These are phyloP conservation scores for Keithomyces neogunnii DNA, from an alignment of 2,329 filamentous ascomycete genomes.

Conservation along the genomic window DNA sequence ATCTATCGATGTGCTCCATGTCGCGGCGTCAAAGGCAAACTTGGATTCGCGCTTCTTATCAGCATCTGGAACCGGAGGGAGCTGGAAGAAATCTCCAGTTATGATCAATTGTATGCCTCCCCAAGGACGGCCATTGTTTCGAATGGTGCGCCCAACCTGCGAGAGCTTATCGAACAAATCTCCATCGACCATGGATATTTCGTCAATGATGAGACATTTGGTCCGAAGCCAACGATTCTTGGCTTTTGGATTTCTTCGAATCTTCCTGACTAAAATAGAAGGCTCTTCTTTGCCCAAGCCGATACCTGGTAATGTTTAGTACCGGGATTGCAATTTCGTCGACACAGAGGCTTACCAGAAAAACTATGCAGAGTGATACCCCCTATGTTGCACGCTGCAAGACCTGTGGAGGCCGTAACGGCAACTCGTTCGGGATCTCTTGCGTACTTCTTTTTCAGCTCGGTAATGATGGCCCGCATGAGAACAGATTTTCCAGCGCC, in stretches of 20 bases:
- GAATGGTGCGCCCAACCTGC: slow-evolving; percentile 72
- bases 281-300: slow-evolving; percentile 87
- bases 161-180: slow-evolving; percentile 96
- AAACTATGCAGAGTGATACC: slow-evolving; percentile 96
- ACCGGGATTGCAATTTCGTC: background rate
- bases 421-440: slow-evolving; percentile 78
- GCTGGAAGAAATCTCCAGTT: slow-evolving; percentile 95
- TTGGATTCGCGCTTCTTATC: slow-evolving; percentile 59
- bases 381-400: slow-evolving; percentile 94
- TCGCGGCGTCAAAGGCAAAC: slow-evolving; percentile 87
- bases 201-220: slow-evolving; percentile 83
- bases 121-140: slow-evolving; percentile 87
- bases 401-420: slow-evolving; percentile 88
- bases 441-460: slow-evolving; percentile 66
- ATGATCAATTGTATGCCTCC: slow-evolving; percentile 94
- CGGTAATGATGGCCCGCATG: slow-evolving; percentile 81
- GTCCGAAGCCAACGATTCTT: slow-evolving; percentile 83
- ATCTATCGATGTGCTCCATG: slow-evolving; percentile 87
- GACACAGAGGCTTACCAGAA: slow-evolving; percentile 46
- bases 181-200: slow-evolving; percentile 97
- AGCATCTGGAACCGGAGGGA: slow-evolving; percentile 83
- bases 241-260: slow-evolving; percentile 79
- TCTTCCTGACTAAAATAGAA: slow-evolving; percentile 76
- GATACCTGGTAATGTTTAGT: slow-evolving; percentile 39
- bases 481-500: slow-evolving; percentile 96